phyloP scores from a whole-genome alignment of 2,329 filamentous ascomycete species.

The Penicillium aurantiogriseum region DNA sequence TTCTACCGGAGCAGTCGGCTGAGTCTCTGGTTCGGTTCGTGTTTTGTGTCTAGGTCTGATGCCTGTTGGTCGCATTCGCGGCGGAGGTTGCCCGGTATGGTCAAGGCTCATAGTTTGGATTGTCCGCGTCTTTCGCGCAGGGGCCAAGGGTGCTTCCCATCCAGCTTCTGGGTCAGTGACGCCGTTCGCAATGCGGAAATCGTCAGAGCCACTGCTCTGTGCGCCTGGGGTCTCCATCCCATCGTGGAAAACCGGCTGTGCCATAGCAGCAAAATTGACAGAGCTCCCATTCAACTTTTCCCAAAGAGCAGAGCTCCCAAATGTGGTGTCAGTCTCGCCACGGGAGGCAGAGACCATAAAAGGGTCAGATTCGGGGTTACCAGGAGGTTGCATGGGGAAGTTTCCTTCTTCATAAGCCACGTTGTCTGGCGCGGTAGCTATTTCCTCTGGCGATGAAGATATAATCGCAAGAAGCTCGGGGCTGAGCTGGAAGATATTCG shows the following conservation, averaged over 20 bases:
- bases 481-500: conserved; percentile 81
- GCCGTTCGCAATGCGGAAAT: conserved; percentile 37
- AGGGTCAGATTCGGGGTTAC: conserved; percentile 42
- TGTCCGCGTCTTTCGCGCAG: conserved; percentile 53
- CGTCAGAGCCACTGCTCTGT: conserved; percentile 45
- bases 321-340: conserved; percentile 33
- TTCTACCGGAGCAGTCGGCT: conserved; percentile 30
- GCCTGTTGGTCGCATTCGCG: conserved; percentile 61
- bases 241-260: conserved; percentile 47
- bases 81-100: conserved; percentile 55
- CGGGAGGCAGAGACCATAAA: conserved; percentile 40
- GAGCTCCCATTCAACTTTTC: conserved; percentile 51
- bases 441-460: conserved; percentile 34
- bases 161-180: conserved; percentile 30
- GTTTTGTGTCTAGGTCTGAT: conserved; percentile 44
- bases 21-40: conserved; percentile 43
- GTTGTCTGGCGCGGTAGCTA: conserved; percentile 33
- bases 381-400: conserved; percentile 39
- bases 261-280: conserved; percentile 40
- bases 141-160: conserved; percentile 47
- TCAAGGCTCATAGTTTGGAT: conserved; percentile 54
- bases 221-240: conserved; percentile 63
- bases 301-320: conserved; percentile 48
- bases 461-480: conserved; percentile 59
- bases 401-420: conserved; percentile 30